phyloP scores from a whole-genome alignment of 2,329 filamentous ascomycete species.

The Geosmithia flava region DNA sequence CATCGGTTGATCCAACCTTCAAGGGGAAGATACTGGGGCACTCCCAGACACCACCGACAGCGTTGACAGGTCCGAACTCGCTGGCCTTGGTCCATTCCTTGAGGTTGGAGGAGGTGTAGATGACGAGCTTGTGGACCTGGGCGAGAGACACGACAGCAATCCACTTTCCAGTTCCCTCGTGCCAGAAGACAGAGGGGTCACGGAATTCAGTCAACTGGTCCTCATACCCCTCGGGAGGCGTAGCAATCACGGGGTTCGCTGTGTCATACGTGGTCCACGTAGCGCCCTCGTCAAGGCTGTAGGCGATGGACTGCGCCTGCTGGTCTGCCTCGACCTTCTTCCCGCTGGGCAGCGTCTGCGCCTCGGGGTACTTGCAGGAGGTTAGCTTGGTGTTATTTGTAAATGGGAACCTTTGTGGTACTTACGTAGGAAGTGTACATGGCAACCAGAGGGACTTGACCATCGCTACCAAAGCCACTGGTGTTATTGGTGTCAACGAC shows the following conservation, averaged over 20 bases:
- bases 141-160: slow-evolving; percentile 1
- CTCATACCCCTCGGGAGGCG: neutral
- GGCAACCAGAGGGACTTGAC: slow-evolving; percentile 1
- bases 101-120: slow-evolving; percentile 3
- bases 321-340: neutral
- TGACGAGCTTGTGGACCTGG: slow-evolving; percentile 1
- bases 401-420: too few species aligned
- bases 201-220: neutral
- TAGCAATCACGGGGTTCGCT: slow-evolving; percentile 1
- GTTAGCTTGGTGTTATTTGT: too few species aligned
- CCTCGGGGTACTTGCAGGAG: neutral
- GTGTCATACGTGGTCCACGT: slow-evolving; percentile 3
- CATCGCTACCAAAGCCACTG: slow-evolving; percentile 1
- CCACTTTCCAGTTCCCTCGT: slow-evolving; percentile 1
- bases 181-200: slow-evolving; percentile 3
- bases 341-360: slow-evolving; percentile 1
- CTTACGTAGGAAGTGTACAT: slow-evolving; percentile 2
- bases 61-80: slow-evolving; percentile 1
- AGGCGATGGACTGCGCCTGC: slow-evolving; percentile 3
- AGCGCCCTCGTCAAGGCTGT: slow-evolving; percentile 1
- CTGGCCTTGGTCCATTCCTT: slow-evolving; percentile 1
- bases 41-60: slow-evolving; percentile 2
- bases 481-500: slow-evolving; percentile 3
- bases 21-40: slow-evolving; percentile 3
- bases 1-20: neutral